Evolutionary conservation across 768 basidiomycete species (phyloP), one percentile per base, ranked within the genome.

Genomic region (Omphalotus guepiniiformis): DNA sequence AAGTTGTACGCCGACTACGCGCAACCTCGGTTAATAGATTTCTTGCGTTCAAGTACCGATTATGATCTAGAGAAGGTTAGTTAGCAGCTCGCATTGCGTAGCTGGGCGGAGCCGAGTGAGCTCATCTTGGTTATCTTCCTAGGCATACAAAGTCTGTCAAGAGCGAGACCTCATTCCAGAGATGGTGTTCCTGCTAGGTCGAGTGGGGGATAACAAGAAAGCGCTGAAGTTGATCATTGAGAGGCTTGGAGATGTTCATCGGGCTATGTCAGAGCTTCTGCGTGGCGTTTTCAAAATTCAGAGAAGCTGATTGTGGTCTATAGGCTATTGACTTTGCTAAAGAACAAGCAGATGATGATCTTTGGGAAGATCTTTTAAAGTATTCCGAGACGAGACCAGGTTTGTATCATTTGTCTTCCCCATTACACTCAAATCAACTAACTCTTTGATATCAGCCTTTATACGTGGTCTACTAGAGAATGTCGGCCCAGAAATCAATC

Each of bases 301-400:
- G 11, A 32, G 22, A 3, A 28, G 26, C 11, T 34, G 46, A 18
- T 42, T 25, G 23, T 30, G 15, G 25, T 18, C 27, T 29, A 1
- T 36, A 93, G 91, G 93, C 95, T 3, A 98, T 99, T 58, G 95
- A 97, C 49, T 99, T 99, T 53, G 95, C 94, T 2, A 95, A 94
- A 58, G 93, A 97, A 62, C 95, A 97, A 63, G 86, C 84, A 43
- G 96, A 98, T 53, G 86, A 93, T 51, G 96, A 98, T 62, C 79
- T 99, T 0, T 99, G 95, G 96, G 95, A 98, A 57, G 95, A 98
- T 61, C 75, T 99, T 7, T 69, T 99, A 22, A 83, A 76, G 50
- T 98, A 98, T 58, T 95, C 94, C 0, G 96, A 98, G 64, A 94
- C 89, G 9, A 74, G 93, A 49, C 96, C 96, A 30, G 68, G 93